These are phyloP conservation scores for Phlebopus sp. DNA, from an alignment of 1,284 basidiomycete genomes.

Conservation along the genomic window DNA sequence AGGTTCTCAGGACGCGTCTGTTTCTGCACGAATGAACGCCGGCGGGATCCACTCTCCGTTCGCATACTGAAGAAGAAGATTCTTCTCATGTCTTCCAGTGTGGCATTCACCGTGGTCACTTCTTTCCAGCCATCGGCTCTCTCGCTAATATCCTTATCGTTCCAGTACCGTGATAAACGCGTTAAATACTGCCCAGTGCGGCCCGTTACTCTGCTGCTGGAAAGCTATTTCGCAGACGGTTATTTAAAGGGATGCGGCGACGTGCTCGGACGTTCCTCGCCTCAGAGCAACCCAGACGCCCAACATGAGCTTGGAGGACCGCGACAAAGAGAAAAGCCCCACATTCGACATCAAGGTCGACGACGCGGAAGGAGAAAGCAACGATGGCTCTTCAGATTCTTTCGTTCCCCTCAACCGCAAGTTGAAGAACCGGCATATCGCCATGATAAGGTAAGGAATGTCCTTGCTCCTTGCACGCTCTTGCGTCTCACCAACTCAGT, in stretches of 20 bases:
- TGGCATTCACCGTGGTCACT: background rate
- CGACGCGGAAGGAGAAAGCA: background rate
- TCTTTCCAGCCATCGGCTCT: background rate
- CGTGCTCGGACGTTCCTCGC: too few relatives aligned
- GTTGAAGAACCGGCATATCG: constrained; percentile 32
- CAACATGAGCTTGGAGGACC: constrained; percentile 4
- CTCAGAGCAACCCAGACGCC: background rate
- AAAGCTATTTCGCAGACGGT: background rate
- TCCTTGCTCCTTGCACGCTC: too few relatives aligned
- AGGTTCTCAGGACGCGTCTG: background rate
- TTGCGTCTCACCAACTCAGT: constrained; percentile 8
- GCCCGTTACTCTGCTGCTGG: background rate
- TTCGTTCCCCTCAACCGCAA: constrained; percentile 17
- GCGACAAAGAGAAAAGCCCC: constrained; percentile 1
- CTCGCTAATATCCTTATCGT: background rate
- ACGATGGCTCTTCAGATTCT: background rate
- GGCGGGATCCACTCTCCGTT: background rate
- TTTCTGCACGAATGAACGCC: background rate
- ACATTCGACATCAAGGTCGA: constrained; percentile 2
- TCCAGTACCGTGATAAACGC: background rate
- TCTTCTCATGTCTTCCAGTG: constrained; percentile 7
- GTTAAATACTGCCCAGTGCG: too few relatives aligned
- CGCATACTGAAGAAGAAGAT: background rate
- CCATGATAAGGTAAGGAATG: constrained; percentile 29
- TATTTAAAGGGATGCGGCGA: constrained; percentile 3